Evolutionary conservation across 2,329 filamentous ascomycete genomes (phyloP).

Genomic region (Diaporthe ampelina): DNA sequence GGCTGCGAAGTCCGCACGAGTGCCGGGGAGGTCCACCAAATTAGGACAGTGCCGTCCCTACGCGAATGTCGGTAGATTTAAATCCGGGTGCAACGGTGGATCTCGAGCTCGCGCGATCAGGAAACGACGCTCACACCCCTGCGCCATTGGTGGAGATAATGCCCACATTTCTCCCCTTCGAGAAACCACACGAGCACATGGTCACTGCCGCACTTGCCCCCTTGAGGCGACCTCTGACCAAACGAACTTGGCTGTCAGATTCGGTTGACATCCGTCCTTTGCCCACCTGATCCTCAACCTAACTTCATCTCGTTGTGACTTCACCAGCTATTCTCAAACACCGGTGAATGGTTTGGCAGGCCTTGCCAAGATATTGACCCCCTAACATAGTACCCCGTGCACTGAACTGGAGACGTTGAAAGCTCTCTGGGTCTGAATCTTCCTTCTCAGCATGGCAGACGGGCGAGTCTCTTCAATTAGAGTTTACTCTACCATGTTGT

Average conservation of each 20-base stretch:
- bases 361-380: neutral
- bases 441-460: too few species aligned
- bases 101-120: neutral
- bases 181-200: neutral
- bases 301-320: neutral
- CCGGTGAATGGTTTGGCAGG: neutral
- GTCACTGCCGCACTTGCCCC: neutral
- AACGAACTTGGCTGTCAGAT: neutral
- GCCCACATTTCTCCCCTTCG: neutral
- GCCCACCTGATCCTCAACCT: neutral
- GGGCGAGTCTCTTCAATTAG: too few species aligned
- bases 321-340: neutral
- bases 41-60: neutral
- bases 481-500: too few species aligned
- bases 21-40: neutral
- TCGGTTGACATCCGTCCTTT: neutral
- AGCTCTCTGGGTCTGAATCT: too few species aligned
- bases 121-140: slow-evolving; percentile 2
- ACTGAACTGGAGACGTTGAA: neutral
- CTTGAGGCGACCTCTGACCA: neutral
- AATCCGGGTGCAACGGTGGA: slow-evolving; percentile 13
- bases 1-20: neutral
- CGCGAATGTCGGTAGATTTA: slow-evolving; percentile 20
- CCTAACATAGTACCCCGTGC: neutral
- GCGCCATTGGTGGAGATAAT: slow-evolving; percentile 1